A percentile compares a stretch with the other conserved stretches of the same genome.
Evolutionary conservation across 2,329 filamentous ascomycete species (phyloP).

Genomic region (Elsinoe fawcettii): DNA sequence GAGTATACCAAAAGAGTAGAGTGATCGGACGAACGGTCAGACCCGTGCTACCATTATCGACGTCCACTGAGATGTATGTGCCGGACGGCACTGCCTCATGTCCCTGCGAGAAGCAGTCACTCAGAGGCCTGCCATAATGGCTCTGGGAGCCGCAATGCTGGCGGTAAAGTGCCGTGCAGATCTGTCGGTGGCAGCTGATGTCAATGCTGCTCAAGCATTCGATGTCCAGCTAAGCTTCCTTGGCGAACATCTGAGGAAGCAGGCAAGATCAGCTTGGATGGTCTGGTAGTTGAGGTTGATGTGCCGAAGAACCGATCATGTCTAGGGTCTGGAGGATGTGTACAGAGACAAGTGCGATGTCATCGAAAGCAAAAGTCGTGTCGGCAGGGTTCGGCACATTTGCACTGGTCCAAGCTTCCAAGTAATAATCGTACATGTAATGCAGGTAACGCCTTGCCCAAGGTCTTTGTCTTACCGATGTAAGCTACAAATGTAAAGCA

Average conservation of each 20-base stretch:
- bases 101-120: background rate
- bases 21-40: too few relatives aligned
- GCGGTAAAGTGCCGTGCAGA: background rate
- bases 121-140: background rate
- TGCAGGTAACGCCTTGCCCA: too few relatives aligned
- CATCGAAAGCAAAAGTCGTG: background rate
- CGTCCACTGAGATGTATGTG: too few relatives aligned
- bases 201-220: background rate
- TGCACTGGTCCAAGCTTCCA: too few relatives aligned
- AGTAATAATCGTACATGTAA: too few relatives aligned
- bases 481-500: too few relatives aligned
- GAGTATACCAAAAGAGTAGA: too few relatives aligned
- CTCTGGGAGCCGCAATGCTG: background rate
- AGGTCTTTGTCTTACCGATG: too few relatives aligned
- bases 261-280: background rate
- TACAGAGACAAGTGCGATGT: background rate
- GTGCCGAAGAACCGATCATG: background rate
- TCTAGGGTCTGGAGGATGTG: too few relatives aligned
- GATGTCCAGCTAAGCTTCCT: conserved; percentile 1
- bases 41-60: too few relatives aligned
- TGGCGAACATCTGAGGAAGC: background rate
- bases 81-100: too few relatives aligned
- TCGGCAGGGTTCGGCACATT: background rate
- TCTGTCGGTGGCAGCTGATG: background rate
- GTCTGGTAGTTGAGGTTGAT: background rate